These are phyloP conservation scores for Exophiala mesophila DNA, from an alignment of 2,329 filamentous ascomycete genomes.

Conservation along the genomic window DNA sequence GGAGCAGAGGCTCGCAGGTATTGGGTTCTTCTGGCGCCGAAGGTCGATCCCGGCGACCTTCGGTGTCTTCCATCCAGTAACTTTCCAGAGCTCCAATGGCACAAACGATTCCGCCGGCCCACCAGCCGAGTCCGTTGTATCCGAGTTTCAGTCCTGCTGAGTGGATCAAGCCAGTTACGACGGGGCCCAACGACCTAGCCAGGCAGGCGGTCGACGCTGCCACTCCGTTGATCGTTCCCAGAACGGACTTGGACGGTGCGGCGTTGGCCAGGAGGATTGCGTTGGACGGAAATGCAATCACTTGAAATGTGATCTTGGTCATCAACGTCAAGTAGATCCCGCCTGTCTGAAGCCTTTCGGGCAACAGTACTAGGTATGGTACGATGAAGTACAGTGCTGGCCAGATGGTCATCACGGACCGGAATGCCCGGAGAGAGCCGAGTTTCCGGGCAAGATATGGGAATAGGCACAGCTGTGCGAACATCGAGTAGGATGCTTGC, in stretches of 20 bases:
- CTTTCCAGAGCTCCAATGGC: constrained; percentile 69
- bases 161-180: constrained; percentile 80
- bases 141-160: constrained; percentile 71
- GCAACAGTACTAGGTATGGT: constrained; percentile 83
- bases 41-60: constrained; percentile 41
- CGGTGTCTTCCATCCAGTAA: constrained; percentile 66
- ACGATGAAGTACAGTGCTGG: constrained; percentile 82
- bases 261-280: constrained; percentile 86
- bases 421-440: constrained; percentile 76
- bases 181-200: constrained; percentile 82
- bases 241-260: constrained; percentile 73
- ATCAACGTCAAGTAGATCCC: constrained; percentile 74
- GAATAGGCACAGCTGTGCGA: constrained; percentile 79
- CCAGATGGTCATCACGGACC: constrained; percentile 74
- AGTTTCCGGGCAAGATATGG: constrained; percentile 69
- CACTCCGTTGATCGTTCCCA: constrained; percentile 89
- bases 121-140: constrained; percentile 89
- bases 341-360: constrained; percentile 62
- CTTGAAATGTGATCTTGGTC: constrained; percentile 90
- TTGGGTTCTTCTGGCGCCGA: constrained; percentile 37
- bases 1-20: constrained; percentile 29
- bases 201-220: constrained; percentile 87
- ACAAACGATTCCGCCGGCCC: constrained; percentile 76
- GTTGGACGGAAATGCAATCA: constrained; percentile 84
- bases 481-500: constrained; percentile 84